Percentiles rank a stretch among this genome's conserved stretches.
Conservation (phyloP, 1,139 yeast genomes). For the Nakaseomyces kungkrabaensis region DNA sequence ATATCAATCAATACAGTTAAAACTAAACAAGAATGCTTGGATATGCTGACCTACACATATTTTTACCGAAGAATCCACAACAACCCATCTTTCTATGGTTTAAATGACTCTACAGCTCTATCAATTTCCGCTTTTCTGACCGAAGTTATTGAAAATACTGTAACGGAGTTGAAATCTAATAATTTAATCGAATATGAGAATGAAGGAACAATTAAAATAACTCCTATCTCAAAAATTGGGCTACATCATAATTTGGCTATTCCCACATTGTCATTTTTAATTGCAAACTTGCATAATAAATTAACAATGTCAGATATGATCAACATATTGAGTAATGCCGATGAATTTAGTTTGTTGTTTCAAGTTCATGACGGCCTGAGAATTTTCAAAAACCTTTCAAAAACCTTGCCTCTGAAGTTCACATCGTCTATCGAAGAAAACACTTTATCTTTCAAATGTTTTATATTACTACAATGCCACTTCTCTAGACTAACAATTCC, state of each 20-base stretch:
- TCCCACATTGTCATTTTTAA: conserved; percentile 51
- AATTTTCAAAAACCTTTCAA: conserved; percentile 42
- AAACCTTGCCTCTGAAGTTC: conserved; percentile 52
- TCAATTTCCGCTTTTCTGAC: conserved; percentile 78
- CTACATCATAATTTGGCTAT: conserved; percentile 60
- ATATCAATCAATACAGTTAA: conserved; percentile 56
- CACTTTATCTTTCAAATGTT: conserved; percentile 59
- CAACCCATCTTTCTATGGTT: conserved; percentile 86
- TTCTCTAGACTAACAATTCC: conserved; percentile 55
- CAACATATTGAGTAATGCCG: conserved; percentile 49
- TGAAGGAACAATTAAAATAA: conserved; percentile 32
- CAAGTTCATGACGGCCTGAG: conserved; percentile 51
- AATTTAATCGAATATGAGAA: conserved; percentile 49
- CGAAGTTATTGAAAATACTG: conserved; percentile 66
- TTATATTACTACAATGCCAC: conserved; percentile 72
- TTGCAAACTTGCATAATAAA: conserved; percentile 41
- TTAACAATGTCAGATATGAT: conserved; percentile 55
- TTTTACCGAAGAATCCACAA: conserved; percentile 70
- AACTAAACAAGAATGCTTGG: conserved; percentile 76
- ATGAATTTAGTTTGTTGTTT: conserved; percentile 59
- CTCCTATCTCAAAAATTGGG: conserved; percentile 40
- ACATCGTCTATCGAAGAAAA: conserved; percentile 33
- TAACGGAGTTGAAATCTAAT: conserved; percentile 53
- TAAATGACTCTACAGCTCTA: conserved; percentile 48
- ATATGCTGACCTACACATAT: conserved; percentile 78